Conservation (phyloP, 2,329 filamentous ascomycete species). For the Cladophialophora yegresii region DNA sequence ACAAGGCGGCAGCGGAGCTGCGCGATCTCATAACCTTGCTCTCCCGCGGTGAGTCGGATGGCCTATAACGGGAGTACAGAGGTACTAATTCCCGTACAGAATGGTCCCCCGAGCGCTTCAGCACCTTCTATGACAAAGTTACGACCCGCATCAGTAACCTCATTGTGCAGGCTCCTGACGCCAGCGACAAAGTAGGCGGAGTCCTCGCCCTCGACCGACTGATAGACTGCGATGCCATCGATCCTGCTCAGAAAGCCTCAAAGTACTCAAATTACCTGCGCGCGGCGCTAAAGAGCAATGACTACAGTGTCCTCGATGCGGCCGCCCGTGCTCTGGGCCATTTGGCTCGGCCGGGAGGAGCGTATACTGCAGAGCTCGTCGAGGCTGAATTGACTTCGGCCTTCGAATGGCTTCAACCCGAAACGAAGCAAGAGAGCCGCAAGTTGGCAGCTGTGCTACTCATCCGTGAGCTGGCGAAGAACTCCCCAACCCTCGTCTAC, state of each 20-base stretch:
- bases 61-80: background rate
- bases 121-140: slow-evolving; percentile 67
- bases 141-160: slow-evolving; percentile 68
- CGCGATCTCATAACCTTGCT: slow-evolving; percentile 50
- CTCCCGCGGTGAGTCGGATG: slow-evolving; percentile 46
- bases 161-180: slow-evolving; percentile 82
- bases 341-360: slow-evolving; percentile 87
- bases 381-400: slow-evolving; percentile 96
- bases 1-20: slow-evolving; percentile 53
- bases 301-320: slow-evolving; percentile 84
- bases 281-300: slow-evolving; percentile 83
- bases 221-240: slow-evolving; percentile 94
- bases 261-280: slow-evolving; percentile 90
- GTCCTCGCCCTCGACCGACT: slow-evolving; percentile 89
- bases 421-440: slow-evolving; percentile 80
- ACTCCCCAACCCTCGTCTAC: slow-evolving; percentile 93
- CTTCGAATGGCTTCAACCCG: slow-evolving; percentile 93
- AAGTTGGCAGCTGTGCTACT: slow-evolving; percentile 91
- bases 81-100: slow-evolving; percentile 54
- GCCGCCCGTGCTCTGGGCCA: slow-evolving; percentile 87
- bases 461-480: slow-evolving; percentile 84
- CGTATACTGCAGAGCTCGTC: slow-evolving; percentile 90
- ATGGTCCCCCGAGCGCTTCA: slow-evolving; percentile 76
- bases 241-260: slow-evolving; percentile 89
- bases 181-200: slow-evolving; percentile 84